Evolutionary conservation across 441 rosid species (phyloP), one percentile per base, ranked within the genome.

Genomic region (Arabidopsis lyrata): DNA sequence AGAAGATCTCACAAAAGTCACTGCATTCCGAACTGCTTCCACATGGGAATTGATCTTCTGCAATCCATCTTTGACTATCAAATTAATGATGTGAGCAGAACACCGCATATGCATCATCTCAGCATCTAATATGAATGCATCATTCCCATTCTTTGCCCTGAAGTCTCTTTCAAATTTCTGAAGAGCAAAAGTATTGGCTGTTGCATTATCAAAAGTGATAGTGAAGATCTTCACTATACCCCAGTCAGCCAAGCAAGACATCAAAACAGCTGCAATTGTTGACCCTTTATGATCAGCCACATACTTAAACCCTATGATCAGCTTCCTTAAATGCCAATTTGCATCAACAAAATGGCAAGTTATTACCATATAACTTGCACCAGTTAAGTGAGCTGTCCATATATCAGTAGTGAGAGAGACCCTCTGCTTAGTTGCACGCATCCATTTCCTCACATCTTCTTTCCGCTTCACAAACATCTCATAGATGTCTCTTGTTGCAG

Each of bases 51-150:
- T 22, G 24, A 22, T 22, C 24, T 22, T 32, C 1, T 16, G 8
- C 2, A 59, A 10, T 1, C 47, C 31, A 10, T 59, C 47, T 9
- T 58, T 15, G 1, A 58, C 63, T n/a, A 32, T 34, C 14, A 57
- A 4, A 10, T 57, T 34, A 2, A 57, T 29, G n/a, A 57, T 57
- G 3, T 36, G 47, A 12, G 47, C 7, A 2, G 2, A 3, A 36
- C 47, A 59, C 18, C 47, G 2, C 31, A 36, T 16, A 36, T 59
- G 27, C 63, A 59, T 59, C 63, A 59, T 16, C 31, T 7, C 16
- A 22, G 24, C 24, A 22, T 22, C 29, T 15, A 59, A 18, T 2
- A 38, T 29, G 7, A 59, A 15, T 5, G 29, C n/a, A 22, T 8
- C 13, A 29, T 38, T 59, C 31, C 9, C 3, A n/a, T 10, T 11